Percentiles rank a stretch among this genome's conserved stretches.
Evolutionary conservation across 495 filamentous ascomycete genomes (phyloP).

Genomic region (Emericellopsis terricola): DNA sequence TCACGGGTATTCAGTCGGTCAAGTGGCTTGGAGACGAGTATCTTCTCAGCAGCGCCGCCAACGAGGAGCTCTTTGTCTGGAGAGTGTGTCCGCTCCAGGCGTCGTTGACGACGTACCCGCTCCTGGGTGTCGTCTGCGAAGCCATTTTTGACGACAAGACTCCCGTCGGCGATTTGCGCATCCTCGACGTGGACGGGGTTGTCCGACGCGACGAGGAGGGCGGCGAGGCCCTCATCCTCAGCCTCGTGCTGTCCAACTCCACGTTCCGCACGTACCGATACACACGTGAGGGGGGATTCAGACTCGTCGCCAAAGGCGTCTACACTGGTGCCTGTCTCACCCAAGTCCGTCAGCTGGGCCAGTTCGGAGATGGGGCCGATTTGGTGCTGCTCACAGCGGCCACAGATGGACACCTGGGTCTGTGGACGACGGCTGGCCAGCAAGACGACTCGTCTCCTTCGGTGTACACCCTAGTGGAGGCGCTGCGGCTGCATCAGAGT

Average conservation of each 20-base stretch:
- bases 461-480: slow-evolving; percentile 4
- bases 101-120: slow-evolving; percentile 33
- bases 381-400: slow-evolving; percentile 33
- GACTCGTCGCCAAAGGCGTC: slow-evolving; percentile 31
- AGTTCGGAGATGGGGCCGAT: slow-evolving; percentile 2
- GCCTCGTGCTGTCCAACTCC: slow-evolving; percentile 64
- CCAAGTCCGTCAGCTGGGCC: slow-evolving; percentile 36
- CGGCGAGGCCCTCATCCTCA: slow-evolving; percentile 35
- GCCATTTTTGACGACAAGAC: slow-evolving; percentile 39
- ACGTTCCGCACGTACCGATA: slow-evolving; percentile 50
- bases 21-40: slow-evolving; percentile 51
- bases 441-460: neutral
- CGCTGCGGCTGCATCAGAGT: slow-evolving; percentile 49
- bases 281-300: slow-evolving; percentile 26
- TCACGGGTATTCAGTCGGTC: slow-evolving; percentile 67
- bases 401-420: slow-evolving; percentile 24
- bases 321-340: slow-evolving; percentile 75
- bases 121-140: slow-evolving; percentile 37
- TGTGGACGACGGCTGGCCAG: slow-evolving; percentile 12
- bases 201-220: slow-evolving; percentile 9
- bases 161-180: slow-evolving; percentile 50
- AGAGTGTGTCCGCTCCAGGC: slow-evolving; percentile 31
- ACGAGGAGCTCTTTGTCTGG: slow-evolving; percentile 85
- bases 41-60: slow-evolving; percentile 70
- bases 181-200: slow-evolving; percentile 48